phyloP scores from a whole-genome alignment of 2,329 filamentous ascomycete genomes.

The Arthrobotrys musiformis region DNA sequence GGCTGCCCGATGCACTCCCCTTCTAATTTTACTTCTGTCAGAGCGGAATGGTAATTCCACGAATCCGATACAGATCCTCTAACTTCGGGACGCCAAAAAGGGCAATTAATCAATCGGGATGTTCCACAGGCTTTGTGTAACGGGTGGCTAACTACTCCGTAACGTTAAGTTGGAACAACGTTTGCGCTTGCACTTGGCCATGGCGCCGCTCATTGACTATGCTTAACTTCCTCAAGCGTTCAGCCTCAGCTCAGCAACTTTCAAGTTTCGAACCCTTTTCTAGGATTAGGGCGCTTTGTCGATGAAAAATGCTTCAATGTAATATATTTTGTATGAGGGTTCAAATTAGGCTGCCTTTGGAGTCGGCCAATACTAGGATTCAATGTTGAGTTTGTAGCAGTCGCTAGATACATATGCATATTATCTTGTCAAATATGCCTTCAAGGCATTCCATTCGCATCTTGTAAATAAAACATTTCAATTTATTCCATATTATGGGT shows the following conservation, averaged over 20 bases:
- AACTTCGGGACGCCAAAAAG: not conserved
- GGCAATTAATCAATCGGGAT: not conserved
- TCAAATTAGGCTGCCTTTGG: not conserved
- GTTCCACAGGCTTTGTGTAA: constrained; percentile 15
- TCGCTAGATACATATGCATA: not conserved
- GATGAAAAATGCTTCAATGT: not conserved
- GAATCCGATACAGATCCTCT: not conserved
- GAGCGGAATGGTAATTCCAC: not conserved
- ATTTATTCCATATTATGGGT: not conserved
- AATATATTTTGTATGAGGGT: not conserved
- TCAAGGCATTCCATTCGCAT: constrained; percentile 4
- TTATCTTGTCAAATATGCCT: not conserved
- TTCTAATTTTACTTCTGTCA: constrained; percentile 8
- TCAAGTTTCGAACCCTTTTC: no score
- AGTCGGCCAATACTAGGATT: not conserved
- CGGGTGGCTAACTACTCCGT: not conserved
- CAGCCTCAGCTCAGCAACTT: not conserved
- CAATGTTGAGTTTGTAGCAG: not conserved
- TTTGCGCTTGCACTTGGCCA: not conserved
- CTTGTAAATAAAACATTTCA: no score
- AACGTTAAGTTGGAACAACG: not conserved
- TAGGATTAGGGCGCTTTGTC: not conserved
- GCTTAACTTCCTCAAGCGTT: not conserved
- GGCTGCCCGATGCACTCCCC: not conserved
- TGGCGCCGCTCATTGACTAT: not conserved